Base-by-base conservation (phyloP, 805 yeast genomes). In the Tetrapisispora arboricola region DNA sequence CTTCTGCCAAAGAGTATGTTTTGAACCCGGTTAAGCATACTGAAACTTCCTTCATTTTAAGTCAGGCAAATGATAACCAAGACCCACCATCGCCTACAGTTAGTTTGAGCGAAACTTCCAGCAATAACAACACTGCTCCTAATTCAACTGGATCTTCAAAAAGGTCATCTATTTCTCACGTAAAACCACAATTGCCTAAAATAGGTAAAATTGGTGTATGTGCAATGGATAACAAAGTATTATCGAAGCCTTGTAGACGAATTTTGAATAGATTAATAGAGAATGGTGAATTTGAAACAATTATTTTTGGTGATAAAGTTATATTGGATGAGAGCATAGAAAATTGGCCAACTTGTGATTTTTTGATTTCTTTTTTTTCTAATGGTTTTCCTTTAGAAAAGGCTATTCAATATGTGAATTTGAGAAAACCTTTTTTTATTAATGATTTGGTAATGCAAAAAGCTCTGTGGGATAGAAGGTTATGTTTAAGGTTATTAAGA, bases 341-440 rank as follows among this genome's bases (percentile, higher is more conserved):
- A 65, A 86, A 87, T 59, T 92, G 99, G 99, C 99, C 99, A 29
- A 86, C 95, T 28, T 92, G 98, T 66, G 99, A 92, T 60, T 92
- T 86, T 55, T 69, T 92, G 47, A 84, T 92, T 46, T 80, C 90
- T 49, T 92, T 92, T 63, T 92, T 92, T 61, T 84, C 95, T n/a
- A 76, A 78, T 24, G 99, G 99, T 0, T 92, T 92, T 64, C 99
- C 99, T 0, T 68, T 92, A 33, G 94, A 90, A 51, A 92, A 92
- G 61, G 99, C 98, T 3, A 90, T 92, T 44, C 72, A 79, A 18
- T 92, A 92, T 54, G 95, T 79, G 30, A 80, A 86, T 47, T 73
- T 88, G 45, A 73, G 98, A 36, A 84, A 87, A 55, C 99, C 99
- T 0, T 90, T 75, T 52, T 65, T 82, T 37, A 80, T 94, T 53